These are phyloP conservation scores for Lepidium africanum DNA, from an alignment of 345 rosid genomes.

Conservation along the genomic window DNA sequence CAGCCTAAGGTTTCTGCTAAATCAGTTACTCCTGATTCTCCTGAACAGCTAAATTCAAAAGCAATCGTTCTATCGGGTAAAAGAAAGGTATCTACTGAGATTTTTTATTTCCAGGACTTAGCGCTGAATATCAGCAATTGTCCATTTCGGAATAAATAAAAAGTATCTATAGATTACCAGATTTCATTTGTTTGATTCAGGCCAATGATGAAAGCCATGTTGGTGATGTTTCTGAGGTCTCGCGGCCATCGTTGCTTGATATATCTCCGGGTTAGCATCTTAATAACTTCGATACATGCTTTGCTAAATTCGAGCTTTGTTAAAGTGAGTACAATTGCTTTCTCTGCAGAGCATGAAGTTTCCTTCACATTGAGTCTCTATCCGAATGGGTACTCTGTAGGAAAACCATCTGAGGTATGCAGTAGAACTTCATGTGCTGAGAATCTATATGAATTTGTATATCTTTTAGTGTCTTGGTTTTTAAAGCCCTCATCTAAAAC, in stretches of 20 bases:
- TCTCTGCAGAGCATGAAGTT: constrained; percentile 58
- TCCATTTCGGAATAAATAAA: background rate
- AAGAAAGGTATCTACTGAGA: constrained; percentile 34
- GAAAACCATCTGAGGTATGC: constrained; percentile 75
- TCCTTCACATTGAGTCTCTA: constrained; percentile 71
- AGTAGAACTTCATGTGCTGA: background rate
- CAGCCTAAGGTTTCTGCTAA: constrained; percentile 40
- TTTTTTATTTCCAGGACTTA: background rate
- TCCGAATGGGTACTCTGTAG: constrained; percentile 66
- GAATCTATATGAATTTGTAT: background rate
- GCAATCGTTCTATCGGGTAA: constrained; percentile 28
- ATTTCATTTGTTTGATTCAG: constrained; percentile 29
- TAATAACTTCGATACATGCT: background rate
- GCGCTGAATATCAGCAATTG: background rate
- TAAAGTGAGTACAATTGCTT: background rate
- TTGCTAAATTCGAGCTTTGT: background rate
- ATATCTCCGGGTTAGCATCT: constrained; percentile 35
- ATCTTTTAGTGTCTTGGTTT: background rate
- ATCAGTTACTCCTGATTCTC: constrained; percentile 32
- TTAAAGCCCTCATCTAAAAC: background rate
- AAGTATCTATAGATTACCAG: background rate
- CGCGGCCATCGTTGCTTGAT: constrained; percentile 31
- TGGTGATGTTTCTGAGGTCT: constrained; percentile 26
- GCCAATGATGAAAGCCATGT: constrained; percentile 23
- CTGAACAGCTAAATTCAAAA: constrained; percentile 28